These are phyloP conservation scores for Tetrapyrgos nigripes DNA, from an alignment of 1,284 basidiomycete genomes.

Conservation along the genomic window DNA sequence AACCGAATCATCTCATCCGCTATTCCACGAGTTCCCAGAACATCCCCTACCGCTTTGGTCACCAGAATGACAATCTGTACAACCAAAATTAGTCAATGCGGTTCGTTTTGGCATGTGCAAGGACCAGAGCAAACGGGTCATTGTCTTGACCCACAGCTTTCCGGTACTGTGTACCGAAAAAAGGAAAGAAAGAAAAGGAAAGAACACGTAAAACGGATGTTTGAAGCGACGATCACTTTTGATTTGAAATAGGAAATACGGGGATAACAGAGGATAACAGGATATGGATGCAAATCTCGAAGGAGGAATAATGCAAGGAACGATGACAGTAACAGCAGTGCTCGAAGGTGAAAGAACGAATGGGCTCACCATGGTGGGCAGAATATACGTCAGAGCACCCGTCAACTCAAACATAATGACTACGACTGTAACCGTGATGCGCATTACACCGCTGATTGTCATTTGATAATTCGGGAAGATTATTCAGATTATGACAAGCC, in stretches of 20 bases:
- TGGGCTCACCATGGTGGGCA: constrained; percentile 91
- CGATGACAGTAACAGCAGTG: constrained; percentile 2
- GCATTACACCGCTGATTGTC: constrained; percentile 83
- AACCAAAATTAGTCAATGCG: too few relatives aligned
- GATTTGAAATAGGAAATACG: too few relatives aligned
- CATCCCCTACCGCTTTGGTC: constrained; percentile 97
- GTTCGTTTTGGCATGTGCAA: too few relatives aligned
- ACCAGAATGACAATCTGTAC: constrained; percentile 91
- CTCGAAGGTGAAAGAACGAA: constrained; percentile 8
- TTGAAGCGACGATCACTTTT: too few relatives aligned
- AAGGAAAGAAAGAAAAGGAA: background rate
- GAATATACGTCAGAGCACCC: constrained; percentile 95
- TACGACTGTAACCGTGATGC: constrained; percentile 97
- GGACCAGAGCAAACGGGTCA: too few relatives aligned
- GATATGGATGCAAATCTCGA: too few relatives aligned
- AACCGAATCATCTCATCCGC: constrained; percentile 98
- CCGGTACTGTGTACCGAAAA: too few relatives aligned
- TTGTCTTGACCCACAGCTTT: too few relatives aligned
- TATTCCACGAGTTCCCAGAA: constrained; percentile 91
- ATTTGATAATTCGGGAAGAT: too few relatives aligned
- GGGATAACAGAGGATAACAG: too few relatives aligned
- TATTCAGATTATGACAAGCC: too few relatives aligned
- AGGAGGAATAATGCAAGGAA: background rate
- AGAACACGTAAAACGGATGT: too few relatives aligned
- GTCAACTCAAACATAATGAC: constrained; percentile 99